A percentile compares a stretch with the other conserved stretches of the same genome.
phyloP scores from a whole-genome alignment of 331 rosid genomes.

The Prunus yedoensis region DNA sequence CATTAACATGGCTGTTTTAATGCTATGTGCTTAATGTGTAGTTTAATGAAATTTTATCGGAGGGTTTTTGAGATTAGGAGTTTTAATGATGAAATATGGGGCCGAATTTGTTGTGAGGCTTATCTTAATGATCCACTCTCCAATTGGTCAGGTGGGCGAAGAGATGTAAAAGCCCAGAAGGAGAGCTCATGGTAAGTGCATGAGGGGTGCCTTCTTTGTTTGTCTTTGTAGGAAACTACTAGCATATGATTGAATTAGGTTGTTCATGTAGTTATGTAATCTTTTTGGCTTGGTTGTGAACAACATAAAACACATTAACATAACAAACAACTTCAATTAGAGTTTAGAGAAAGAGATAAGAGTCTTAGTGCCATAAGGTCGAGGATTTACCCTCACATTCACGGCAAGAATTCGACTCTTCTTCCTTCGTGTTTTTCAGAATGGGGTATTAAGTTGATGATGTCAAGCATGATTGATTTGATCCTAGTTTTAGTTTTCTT shows the following conservation, averaged over 20 bases:
- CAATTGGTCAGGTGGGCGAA: slow-evolving; percentile 41
- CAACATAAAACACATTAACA: background rate
- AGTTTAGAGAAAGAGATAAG: background rate
- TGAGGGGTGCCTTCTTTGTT: slow-evolving; percentile 28
- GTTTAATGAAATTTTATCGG: background rate
- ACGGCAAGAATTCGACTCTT: background rate
- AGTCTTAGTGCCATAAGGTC: background rate
- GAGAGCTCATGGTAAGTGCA: slow-evolving; percentile 44
- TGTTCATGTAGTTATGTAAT: background rate
- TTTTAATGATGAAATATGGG: slow-evolving; percentile 25
- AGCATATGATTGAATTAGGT: background rate
- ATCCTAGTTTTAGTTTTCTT: no score
- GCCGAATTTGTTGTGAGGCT: slow-evolving; percentile 31
- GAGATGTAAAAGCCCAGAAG: slow-evolving; percentile 20
- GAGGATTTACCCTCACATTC: background rate
- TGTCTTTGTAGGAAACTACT: background rate
- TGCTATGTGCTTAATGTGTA: background rate
- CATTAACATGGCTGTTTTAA: no score
- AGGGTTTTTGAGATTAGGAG: slow-evolving; percentile 1
- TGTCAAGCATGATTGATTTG: background rate
- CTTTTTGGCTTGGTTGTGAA: no score
- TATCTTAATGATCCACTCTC: slow-evolving; percentile 33
- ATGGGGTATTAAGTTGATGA: background rate
- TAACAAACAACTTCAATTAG: background rate
- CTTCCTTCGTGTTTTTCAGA: background rate